Base-by-base conservation (phyloP, 116 monocot species). In the Dioscorea cayenensis region DNA sequence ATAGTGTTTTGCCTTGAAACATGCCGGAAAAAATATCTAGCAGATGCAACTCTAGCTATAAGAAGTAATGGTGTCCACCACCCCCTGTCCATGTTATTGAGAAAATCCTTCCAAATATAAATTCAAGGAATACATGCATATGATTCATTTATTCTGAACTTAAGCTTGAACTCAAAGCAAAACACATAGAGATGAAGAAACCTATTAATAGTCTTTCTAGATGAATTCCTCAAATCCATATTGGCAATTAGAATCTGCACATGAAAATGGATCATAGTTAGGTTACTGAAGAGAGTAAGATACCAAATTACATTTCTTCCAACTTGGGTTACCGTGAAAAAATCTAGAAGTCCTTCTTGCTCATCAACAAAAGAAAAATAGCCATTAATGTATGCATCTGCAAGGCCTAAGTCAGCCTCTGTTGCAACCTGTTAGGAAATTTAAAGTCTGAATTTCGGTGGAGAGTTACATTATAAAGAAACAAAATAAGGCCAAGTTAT, bases 1-100 rank as follows among this genome's bases (percentile, higher is more conserved):
- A 87, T 65, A 62, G 80, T 87, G 66, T 99, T 99, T 69, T 77
- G 78, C 75, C 91, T 84, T 28, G 85, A 85, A 69, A 94, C 59
- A 73, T 99, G 99, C 6, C 72, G 80, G n/a, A 86, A 76, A 76
- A 94, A 89, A 58, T 94, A 94, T 77, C 77, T 87, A 70, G 85
- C 89, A n/a, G 99, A 99, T 65, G 79, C 79, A 60, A 91, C 6
- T 27, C 84, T 85, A 73, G 99, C 84, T 63, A 94, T 89, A 63
- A 99, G 49, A 73, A 99, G 73, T 69, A 89, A 72, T 25, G 99
- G 99, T 17, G 92, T 90, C 94, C 94, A 99, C 99, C 99, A 99
- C 4, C 94, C 91, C 75, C 99, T 89, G 72, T 13, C 22, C 14
- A 65, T 76, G 14, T 35, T 70, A 36, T 62, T 20, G 25, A 62